Conservation (phyloP, 495 filamentous ascomycete species). For the Glutinoglossum americanum region DNA sequence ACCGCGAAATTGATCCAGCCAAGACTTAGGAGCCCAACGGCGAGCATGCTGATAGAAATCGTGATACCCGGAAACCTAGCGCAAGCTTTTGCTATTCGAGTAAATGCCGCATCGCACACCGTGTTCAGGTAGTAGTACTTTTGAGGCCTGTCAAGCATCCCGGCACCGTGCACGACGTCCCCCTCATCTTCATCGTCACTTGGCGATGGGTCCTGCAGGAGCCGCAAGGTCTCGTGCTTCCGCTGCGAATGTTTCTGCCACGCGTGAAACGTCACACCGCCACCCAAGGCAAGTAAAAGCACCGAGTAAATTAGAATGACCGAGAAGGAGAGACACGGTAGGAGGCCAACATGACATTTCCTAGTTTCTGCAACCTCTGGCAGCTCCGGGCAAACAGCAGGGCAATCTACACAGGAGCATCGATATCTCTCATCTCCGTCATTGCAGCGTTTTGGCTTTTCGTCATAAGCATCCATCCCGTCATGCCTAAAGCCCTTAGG, state of each 20-base stretch:
- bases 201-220: constrained; percentile 63
- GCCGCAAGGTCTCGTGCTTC: constrained; percentile 55
- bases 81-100: constrained; percentile 55
- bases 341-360: constrained; percentile 59
- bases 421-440: constrained; percentile 63
- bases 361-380: constrained; percentile 43
- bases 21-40: constrained; percentile 54
- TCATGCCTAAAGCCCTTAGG: constrained; percentile 28
- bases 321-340: constrained; percentile 81
- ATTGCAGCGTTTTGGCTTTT: constrained; percentile 65
- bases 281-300: constrained; percentile 42
- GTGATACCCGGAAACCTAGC: constrained; percentile 72
- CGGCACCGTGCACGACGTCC: constrained; percentile 49
- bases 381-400: constrained; percentile 58
- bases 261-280: constrained; percentile 46
- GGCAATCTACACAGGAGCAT: constrained; percentile 87
- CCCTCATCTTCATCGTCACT: constrained; percentile 86
- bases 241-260: constrained; percentile 48
- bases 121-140: constrained; percentile 61
- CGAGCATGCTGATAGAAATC: constrained; percentile 42
- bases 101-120: constrained; percentile 57
- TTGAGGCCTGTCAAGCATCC: constrained; percentile 46
- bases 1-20: constrained; percentile 75
- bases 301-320: constrained; percentile 71
- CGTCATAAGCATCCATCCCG: constrained; percentile 41